Conservation (phyloP, 148 eudicot genomes). For the Pharnaceum exiguum region DNA sequence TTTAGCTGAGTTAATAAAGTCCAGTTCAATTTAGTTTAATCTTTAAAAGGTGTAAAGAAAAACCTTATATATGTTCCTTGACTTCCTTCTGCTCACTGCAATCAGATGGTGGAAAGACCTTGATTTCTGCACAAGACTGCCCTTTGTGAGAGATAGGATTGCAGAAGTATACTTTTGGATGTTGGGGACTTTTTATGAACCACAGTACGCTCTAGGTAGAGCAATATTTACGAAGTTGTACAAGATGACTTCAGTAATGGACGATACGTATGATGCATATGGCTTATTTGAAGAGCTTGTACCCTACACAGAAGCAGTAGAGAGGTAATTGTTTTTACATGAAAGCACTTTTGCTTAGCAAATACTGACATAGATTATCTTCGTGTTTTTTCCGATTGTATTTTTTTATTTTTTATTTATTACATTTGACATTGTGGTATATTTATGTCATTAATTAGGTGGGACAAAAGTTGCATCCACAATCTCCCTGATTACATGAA, state of each 20-base stretch:
- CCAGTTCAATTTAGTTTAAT: too few species aligned
- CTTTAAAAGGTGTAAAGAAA: too few species aligned
- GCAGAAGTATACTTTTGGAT: conserved; percentile 41
- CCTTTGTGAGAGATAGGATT: conserved; percentile 32
- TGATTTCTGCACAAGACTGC: conserved; percentile 12
- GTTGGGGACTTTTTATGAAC: conserved; percentile 29
- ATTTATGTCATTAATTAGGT: conserved; percentile 21
- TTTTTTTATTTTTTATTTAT: too few species aligned
- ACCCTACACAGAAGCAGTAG: conserved; percentile 22
- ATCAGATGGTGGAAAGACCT: conserved; percentile 32
- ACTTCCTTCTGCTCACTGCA: too few species aligned
- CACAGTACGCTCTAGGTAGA: conserved; percentile 28
- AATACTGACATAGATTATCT: not conserved
- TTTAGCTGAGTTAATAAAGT: too few species aligned
- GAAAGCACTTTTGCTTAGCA: not conserved
- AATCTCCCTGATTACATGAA: conserved; percentile 45
- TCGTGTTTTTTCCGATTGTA: not conserved
- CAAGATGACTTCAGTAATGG: conserved; percentile 25
- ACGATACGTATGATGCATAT: conserved; percentile 49
- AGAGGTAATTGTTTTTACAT: conserved; percentile 15
- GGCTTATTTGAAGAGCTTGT: conserved; percentile 36
- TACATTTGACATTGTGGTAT: not conserved
- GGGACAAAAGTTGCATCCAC: conserved; percentile 30
- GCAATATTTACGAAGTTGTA: conserved; percentile 20
- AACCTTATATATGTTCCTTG: too few species aligned